Evolutionary conservation across 805 yeast species (phyloP).

Genomic region (Maudiozyma pseudohumilis): DNA sequence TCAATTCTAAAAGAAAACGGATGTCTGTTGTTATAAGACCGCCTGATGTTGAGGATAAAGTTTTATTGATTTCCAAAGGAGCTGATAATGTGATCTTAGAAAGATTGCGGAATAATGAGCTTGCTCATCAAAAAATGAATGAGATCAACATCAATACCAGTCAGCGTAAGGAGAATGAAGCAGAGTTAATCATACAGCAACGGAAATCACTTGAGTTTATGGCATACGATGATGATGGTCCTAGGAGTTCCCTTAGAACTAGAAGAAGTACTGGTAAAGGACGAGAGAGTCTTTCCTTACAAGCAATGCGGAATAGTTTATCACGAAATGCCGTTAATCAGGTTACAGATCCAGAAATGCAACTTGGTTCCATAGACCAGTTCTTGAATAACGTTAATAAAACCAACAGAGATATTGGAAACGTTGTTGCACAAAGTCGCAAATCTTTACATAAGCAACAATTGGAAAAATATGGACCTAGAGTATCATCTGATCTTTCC

Average conservation of each 20-base stretch:
- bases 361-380: conserved; percentile 40
- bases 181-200: conserved; percentile 57
- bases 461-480: conserved; percentile 39
- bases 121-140: conserved; percentile 55
- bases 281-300: conserved; percentile 23
- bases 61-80: conserved; percentile 82
- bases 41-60: conserved; percentile 52
- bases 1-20: conserved; percentile 78
- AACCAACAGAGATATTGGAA: conserved; percentile 44
- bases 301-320: conserved; percentile 25
- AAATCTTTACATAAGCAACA: conserved; percentile 54
- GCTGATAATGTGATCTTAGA: conserved; percentile 89
- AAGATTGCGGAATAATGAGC: conserved; percentile 44
- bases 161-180: conserved; percentile 66
- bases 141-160: conserved; percentile 50
- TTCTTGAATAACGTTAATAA: conserved; percentile 34
- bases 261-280: conserved; percentile 20
- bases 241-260: conserved; percentile 28
- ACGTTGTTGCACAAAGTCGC: conserved; percentile 43
- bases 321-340: conserved; percentile 10
- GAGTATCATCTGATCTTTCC: conserved; percentile 2
- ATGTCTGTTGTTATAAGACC: conserved; percentile 81
- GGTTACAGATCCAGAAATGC: conserved; percentile 20
- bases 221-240: conserved; percentile 13
- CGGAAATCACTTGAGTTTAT: conserved; percentile 37